Conservation (phyloP, 208 protist genomes). For the Trypanosoma platydactyli region DNA sequence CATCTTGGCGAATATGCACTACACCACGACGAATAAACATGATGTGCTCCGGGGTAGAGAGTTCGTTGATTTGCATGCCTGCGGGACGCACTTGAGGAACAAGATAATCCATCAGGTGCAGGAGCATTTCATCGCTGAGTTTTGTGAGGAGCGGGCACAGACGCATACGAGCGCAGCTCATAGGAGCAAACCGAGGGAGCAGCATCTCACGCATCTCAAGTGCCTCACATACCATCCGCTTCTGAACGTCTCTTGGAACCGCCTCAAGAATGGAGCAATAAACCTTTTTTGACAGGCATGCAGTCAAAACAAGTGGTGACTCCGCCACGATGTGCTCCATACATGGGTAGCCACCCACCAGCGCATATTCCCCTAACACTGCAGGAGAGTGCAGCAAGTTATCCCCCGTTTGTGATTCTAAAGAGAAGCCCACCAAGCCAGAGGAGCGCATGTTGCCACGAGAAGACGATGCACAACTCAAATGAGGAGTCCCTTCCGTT, state of each 20-base stretch:
- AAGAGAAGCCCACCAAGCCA: neutral
- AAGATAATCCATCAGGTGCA: conserved; percentile 55
- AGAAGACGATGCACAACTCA: neutral
- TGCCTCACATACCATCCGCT: conserved; percentile 39
- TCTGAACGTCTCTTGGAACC: conserved; percentile 41
- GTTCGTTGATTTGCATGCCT: conserved; percentile 67
- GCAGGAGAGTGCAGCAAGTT: conserved; percentile 43
- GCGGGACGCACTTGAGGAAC: conserved; percentile 63
- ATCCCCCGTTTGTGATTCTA: neutral
- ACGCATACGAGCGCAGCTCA: conserved; percentile 54
- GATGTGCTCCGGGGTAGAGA: conserved; percentile 44
- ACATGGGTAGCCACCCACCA: conserved; percentile 61
- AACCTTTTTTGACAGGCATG: conserved; percentile 36
- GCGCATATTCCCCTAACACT: conserved; percentile 63
- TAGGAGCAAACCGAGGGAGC: conserved; percentile 61
- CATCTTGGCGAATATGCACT: conserved; percentile 57
- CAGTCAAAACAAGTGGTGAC: conserved; percentile 40
- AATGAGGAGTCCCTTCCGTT: neutral
- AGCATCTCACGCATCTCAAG: conserved; percentile 56
- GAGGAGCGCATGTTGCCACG: neutral
- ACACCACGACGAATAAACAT: conserved; percentile 80
- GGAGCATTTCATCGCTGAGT: conserved; percentile 49
- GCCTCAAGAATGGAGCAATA: conserved; percentile 47
- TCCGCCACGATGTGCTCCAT: conserved; percentile 48
- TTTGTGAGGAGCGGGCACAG: conserved; percentile 63